phyloP scores from a whole-genome alignment of 1,284 basidiomycete genomes.

The Cyathus pygmaeus region DNA sequence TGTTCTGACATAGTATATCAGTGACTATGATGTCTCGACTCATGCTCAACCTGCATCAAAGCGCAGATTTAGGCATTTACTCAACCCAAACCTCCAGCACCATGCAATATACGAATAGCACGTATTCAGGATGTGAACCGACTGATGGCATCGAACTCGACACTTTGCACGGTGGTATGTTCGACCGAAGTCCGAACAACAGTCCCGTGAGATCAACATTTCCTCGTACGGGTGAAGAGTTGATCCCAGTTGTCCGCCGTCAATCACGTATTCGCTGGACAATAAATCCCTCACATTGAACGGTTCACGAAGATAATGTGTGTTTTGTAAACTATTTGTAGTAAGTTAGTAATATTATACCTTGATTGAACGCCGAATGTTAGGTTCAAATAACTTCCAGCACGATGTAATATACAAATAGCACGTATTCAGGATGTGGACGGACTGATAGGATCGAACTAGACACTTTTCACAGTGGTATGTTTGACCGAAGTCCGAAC shows the following conservation, averaged over 20 bases:
- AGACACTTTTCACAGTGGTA: background rate
- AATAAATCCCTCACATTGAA: no score
- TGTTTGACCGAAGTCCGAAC: background rate
- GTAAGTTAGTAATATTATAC: no score
- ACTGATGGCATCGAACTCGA: background rate
- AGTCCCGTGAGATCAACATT: background rate
- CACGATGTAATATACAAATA: slow-evolving; percentile 8
- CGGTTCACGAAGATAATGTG: no score
- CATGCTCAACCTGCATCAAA: slow-evolving; percentile 52
- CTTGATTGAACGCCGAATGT: no score
- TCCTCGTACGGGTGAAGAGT: background rate
- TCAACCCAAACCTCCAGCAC: slow-evolving; percentile 19
- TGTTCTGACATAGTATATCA: slow-evolving; percentile 37
- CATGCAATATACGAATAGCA: slow-evolving; percentile 3
- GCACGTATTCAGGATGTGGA: no score
- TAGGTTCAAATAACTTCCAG: no score
- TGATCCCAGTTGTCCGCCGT: no score
- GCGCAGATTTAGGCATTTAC: slow-evolving; percentile 41
- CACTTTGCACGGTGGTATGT: background rate
- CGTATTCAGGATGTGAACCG: background rate
- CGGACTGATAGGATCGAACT: background rate
- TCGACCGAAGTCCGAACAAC: background rate
- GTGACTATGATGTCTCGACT: slow-evolving; percentile 54
- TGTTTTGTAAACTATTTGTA: no score
- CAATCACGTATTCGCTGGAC: no score